A percentile compares a stretch with the other conserved stretches of the same genome.
phyloP scores from a whole-genome alignment of 495 filamentous ascomycete genomes.

The Penicillium lagena region DNA sequence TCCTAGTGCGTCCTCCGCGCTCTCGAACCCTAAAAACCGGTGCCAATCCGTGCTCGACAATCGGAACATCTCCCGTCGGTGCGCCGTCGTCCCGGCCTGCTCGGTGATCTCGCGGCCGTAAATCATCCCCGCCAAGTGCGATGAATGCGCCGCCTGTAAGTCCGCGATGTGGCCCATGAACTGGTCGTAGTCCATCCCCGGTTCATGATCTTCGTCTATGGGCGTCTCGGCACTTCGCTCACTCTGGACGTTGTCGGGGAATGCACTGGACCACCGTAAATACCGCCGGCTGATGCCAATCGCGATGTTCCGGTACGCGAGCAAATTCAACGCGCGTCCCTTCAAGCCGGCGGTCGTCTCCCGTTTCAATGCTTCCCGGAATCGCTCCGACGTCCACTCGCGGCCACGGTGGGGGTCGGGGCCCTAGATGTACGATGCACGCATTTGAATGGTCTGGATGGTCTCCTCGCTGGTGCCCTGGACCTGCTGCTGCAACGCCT shows the following conservation, averaged over 20 bases:
- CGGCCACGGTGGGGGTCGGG: not conserved
- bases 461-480: not conserved
- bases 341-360: not conserved
- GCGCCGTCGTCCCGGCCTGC: conserved; percentile 2
- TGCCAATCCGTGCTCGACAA: conserved; percentile 4
- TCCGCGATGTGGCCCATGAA: conserved; percentile 9
- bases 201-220: not conserved
- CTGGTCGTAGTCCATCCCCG: too few relatives aligned
- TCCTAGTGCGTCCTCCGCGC: too few relatives aligned
- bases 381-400: not conserved
- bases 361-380: not conserved
- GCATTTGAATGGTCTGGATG: not conserved
- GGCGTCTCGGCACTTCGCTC: not conserved
- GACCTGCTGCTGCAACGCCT: not conserved
- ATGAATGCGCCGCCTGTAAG: conserved; percentile 6
- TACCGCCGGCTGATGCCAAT: conserved; percentile 5
- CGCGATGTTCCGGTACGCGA: conserved; percentile 1
- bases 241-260: not conserved
- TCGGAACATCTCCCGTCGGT: conserved; percentile 4
- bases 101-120: conserved; percentile 10
- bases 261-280: not conserved
- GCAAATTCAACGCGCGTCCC: not conserved
- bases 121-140: conserved; percentile 8
- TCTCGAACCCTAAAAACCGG: not conserved
- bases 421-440: not conserved